Base-by-base conservation (phyloP, 805 yeast genomes). In the Candida nonsorbophila region DNA sequence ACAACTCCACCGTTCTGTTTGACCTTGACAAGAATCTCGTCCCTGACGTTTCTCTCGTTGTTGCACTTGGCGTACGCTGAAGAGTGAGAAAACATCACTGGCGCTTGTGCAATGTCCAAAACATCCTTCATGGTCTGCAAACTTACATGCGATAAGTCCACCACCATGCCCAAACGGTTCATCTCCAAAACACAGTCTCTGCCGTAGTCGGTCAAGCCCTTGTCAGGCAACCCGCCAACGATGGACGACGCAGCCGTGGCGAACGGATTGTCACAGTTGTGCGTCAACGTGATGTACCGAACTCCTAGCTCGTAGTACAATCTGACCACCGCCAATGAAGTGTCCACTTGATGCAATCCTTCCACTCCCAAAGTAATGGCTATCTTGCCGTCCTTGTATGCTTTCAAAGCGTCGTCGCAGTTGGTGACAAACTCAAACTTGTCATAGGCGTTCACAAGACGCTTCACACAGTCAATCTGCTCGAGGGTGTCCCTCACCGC, bases 181-280 rank as follows among this genome's bases (percentile, higher is more conserved):
- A 71, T 68, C 42, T 71, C 76, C 24, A 39, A 44, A 22, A 69
- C 45, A 37, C 71, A 63, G 11, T 53, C 53, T 4, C 27, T 42
- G 9, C 76, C 77, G 32, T 36, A 62, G 1, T 49, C 48, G 12
- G 70, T 51, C 28, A 72, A 44, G 0, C 77, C 77, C 8, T 43
- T 34, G 38, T 70, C 77, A 6, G 53, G 57, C 22, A 54, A 50
- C 1, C 76, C 76, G 12, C 58, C 73, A 11, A 67, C 40, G 4
- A 63, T 58, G 0, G 72, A 58, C 4, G 69, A 56, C 6, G 77
- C 76, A 8, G 77, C 73, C 9, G 75, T 70, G 2, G 77, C 77
- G 48, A 69, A 72, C 4, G 77, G 76, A 36, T 72, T 72, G 38
- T 72, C 76, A 48, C 77, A 70, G 41, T 72, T 72, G 34, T 72